Conservation (phyloP, 192 early-diverging fungal genomes). For the Gryganskiella cystojenkinii region DNA sequence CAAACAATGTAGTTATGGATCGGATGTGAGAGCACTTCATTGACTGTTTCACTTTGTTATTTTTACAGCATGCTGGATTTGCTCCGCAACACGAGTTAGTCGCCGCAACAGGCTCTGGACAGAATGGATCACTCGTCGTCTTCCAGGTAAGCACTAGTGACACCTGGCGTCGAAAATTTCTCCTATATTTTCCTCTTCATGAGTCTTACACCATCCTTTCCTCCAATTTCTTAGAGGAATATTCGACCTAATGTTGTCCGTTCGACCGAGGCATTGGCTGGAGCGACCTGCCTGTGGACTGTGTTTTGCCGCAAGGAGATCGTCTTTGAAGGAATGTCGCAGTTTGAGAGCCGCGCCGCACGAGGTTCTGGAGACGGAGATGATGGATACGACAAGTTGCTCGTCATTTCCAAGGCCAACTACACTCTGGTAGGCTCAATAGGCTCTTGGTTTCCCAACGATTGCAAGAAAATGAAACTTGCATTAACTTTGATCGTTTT, state of each 20-base stretch:
- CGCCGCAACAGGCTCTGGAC: conserved; percentile 62
- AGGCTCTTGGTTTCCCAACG: no score
- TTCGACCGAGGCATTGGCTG: conserved; percentile 57
- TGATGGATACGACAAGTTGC: conserved; percentile 60
- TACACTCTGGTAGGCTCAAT: conserved; percentile 73
- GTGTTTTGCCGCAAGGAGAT: conserved; percentile 67
- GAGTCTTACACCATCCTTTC: neutral
- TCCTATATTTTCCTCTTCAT: neutral
- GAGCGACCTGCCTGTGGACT: conserved; percentile 76
- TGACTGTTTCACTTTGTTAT: neutral
- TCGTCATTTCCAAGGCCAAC: conserved; percentile 73
- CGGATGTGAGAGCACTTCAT: neutral
- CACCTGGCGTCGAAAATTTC: no score
- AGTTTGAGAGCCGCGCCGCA: conserved; percentile 39
- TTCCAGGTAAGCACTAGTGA: conserved; percentile 60
- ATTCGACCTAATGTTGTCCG: conserved; percentile 57
- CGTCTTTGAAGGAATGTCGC: conserved; percentile 53
- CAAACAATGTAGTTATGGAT: no score
- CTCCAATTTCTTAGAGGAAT: conserved; percentile 51
- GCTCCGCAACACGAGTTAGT: conserved; percentile 60
- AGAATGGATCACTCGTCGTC: conserved; percentile 61
- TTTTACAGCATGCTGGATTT: conserved; percentile 34
- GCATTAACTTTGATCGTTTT: neutral
- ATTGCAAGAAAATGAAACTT: no score
- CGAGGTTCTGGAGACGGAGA: conserved; percentile 17